Evolutionary conservation across 148 eudicot genomes (phyloP), one percentile per base, ranked within the genome.

Genomic region (Dysphania ambrosioides): DNA sequence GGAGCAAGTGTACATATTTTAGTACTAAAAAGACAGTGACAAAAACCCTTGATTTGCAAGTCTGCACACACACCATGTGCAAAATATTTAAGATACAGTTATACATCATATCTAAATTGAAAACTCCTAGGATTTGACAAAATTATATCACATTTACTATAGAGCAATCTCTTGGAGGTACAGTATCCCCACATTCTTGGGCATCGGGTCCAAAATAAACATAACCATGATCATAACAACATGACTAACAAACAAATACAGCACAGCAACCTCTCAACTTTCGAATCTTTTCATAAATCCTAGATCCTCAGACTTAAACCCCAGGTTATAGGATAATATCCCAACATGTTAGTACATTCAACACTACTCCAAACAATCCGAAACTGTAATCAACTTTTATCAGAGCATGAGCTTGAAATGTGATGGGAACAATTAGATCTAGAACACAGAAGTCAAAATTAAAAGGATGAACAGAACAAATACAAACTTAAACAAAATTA

Each of bases 51-150:
- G 66, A 74, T 75, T 65, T 44, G 26, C 29, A 80, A 64, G 71
- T 56, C 75, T 75, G 75, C 53, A 69, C n/a, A n/a, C n/a, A n/a
- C 60, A 80, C 44, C 83, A 80, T 80, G 83, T 80, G 83, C 83
- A 29, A 26, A 38, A 71, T 68, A 66, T 55, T 75, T 55, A 71
- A 34, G 12, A 66, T 57, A 56, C 41, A 74, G 66, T 34, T 55
- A 58, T 66, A 66, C 30, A 55, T 47, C 55, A 67, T 77, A 80
- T 80, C 79, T 59, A 60, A 30, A 68, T 15, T 56, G 40, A 72
- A 49, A 72, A 35, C 69, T 42, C 76, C 68, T 35, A 76, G 76
- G 76, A 71, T 67, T 55, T 66, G 58, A 72, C 73, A 72, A 72
- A n/a, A 76, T 72, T 41, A 80, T 76, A 72, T 64, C 51, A 32